Evolutionary conservation across 129 eudicot genomes (phyloP), one percentile per base, ranked within the genome.

Genomic region (Helianthus tuberosus): DNA sequence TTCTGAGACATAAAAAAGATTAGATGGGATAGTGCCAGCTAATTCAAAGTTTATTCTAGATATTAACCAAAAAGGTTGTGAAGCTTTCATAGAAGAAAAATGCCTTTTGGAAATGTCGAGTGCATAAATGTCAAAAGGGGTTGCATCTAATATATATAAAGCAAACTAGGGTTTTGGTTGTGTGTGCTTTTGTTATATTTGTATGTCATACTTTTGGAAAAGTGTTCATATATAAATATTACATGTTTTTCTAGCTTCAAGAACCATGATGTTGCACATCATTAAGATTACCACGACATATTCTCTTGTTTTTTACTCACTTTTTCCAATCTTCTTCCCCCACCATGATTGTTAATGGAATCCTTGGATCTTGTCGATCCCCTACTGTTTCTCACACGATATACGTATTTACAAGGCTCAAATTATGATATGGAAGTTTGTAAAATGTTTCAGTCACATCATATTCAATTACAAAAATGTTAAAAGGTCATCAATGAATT

Each of bases 61-160:
- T 47, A 76, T 75, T 14, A 62, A 50, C 36, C 20, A 72, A 76
- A 75, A 75, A 51, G 69, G 59, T 55, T 78, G 71, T 79, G 73
- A 78, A 63, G 69, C 54, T 78, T 62, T 78, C 20, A 52, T 71
- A 76, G 69, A 68, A 71, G 84, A 60, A 76, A 72, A 76, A 77
- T 76, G 82, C 63, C 75, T 52, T 55, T 75, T n/a, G 55, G 63
- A 77, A 67, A 81, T 75, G 88, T 84, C 79, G 72, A 72, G 39
- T 77, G 87, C 72, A 77, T 73, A 87, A 78, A 77, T 81, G 89
- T 87, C 89, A 87, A 87, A 79, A 84, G 85, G 80, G 63, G 77
- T 81, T 82, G 46, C 85, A 87, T 86, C 92, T 81, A 81, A 81
- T 81, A 52, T 38, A 52, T 41, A 41, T 41, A 41, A 51, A 78